These are phyloP conservation scores for Syzygium grande DNA, from an alignment of 345 rosid species.

Conservation along the genomic window DNA sequence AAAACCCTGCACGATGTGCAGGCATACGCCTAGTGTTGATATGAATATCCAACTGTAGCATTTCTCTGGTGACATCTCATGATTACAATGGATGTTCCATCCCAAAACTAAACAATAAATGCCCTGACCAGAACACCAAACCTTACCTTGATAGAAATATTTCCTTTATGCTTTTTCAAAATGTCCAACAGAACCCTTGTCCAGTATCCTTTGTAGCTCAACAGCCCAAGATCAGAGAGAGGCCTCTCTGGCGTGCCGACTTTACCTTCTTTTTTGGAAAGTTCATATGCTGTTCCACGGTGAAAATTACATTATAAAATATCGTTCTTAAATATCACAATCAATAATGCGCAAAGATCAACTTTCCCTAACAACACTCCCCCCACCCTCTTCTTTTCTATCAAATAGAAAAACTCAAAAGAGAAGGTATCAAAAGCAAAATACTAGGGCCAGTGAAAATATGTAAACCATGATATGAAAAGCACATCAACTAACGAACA, in stretches of 20 bases:
- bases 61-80: background rate
- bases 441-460: background rate
- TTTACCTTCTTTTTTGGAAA: slow-evolving; percentile 97
- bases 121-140: background rate
- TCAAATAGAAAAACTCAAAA: background rate
- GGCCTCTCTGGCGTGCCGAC: slow-evolving; percentile 99
- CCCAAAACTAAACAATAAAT: background rate
- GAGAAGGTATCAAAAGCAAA: background rate
- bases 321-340: background rate
- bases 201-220: slow-evolving; percentile 99
- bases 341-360: background rate
- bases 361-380: background rate
- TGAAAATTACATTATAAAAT: background rate
- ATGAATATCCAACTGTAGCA: background rate
- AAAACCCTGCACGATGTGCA: background rate
- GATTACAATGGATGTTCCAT: background rate
- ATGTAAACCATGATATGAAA: too few species aligned
- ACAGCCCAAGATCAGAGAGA: slow-evolving; percentile 88
- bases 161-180: slow-evolving; percentile 95
- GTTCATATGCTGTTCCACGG: slow-evolving; percentile 81
- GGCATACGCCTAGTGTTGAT: background rate
- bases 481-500: background rate
- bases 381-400: background rate
- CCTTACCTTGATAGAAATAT: slow-evolving; percentile 92
- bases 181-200: slow-evolving; percentile 92